phyloP scores from a whole-genome alignment of 768 basidiomycete genomes.

The Chalciporus piperatus region DNA sequence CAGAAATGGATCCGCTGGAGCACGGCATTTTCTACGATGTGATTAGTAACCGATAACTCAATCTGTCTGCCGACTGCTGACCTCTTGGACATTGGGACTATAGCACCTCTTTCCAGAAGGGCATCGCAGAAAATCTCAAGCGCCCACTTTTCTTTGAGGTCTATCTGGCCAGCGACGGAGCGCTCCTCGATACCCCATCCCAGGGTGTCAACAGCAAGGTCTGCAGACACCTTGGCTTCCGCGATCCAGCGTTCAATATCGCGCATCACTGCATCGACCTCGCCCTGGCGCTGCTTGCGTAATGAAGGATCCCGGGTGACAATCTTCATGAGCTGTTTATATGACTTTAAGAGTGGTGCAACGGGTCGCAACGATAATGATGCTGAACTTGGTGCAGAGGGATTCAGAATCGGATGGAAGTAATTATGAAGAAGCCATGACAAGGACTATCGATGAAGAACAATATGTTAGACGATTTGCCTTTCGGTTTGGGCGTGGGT shows the following conservation, averaged over 20 bases:
- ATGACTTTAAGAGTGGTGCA: conserved; percentile 64
- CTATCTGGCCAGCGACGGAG: conserved; percentile 36
- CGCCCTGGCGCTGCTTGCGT: conserved; percentile 45
- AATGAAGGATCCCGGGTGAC: conserved; percentile 65
- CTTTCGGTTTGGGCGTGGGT: conserved; percentile 2
- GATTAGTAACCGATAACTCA: conserved; percentile 1
- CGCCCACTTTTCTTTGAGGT: conserved; percentile 62
- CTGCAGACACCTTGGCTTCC: conserved; percentile 65
- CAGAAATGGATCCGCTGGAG: conserved; percentile 39
- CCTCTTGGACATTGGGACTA: conserved; percentile 87
- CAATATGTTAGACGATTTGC: not conserved
- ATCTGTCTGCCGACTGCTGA: conserved; percentile 32
- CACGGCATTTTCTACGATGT: conserved; percentile 51
- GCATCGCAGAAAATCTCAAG: conserved; percentile 64
- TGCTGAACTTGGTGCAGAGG: conserved; percentile 37
- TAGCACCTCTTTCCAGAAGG: conserved; percentile 64
- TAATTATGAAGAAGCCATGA: conserved; percentile 83
- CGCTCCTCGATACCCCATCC: conserved; percentile 42
- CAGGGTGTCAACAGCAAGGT: conserved; percentile 42
- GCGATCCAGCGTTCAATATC: conserved; percentile 78
- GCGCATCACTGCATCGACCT: conserved; percentile 48
- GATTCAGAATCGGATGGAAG: conserved; percentile 74
- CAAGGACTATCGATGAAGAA: conserved; percentile 55
- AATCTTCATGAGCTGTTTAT: conserved; percentile 67
- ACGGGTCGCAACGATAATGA: conserved; percentile 50